These are phyloP conservation scores for Lumnitzera littorea DNA, from an alignment of 345 rosid genomes.

Conservation along the genomic window DNA sequence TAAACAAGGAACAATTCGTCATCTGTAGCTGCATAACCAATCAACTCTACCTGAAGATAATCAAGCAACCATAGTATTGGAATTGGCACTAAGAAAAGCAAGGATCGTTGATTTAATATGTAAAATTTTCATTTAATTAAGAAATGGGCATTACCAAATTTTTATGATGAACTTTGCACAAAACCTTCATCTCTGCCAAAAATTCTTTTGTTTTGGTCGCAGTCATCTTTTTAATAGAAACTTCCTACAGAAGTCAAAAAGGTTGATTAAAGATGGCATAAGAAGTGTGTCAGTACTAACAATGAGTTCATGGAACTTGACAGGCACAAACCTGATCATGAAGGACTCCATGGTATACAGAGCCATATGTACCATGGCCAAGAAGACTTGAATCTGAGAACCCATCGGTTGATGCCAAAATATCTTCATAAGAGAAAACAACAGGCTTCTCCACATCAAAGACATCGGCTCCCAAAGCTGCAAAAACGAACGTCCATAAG, in stretches of 20 bases:
- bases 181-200: conserved; percentile 87
- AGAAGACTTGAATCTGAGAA: conserved; percentile 81
- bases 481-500: neutral
- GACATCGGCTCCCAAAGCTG: conserved; percentile 63
- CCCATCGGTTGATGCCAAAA: conserved; percentile 59
- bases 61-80: conserved; percentile 6
- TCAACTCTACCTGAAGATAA: conserved; percentile 80
- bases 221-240: conserved; percentile 87
- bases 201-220: conserved; percentile 91
- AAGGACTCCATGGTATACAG: conserved; percentile 72
- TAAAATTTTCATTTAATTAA: conserved; percentile 6
- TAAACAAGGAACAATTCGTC: conserved; percentile 83
- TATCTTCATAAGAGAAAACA: conserved; percentile 73
- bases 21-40: conserved; percentile 75
- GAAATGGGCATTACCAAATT: conserved; percentile 59
- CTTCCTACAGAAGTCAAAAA: conserved; percentile 44
- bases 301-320: neutral
- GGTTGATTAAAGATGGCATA: conserved; percentile 5
- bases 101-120: conserved; percentile 19
- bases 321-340: conserved; percentile 61
- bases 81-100: conserved; percentile 10
- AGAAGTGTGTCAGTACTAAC: neutral
- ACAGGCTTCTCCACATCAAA: conserved; percentile 81
- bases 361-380: conserved; percentile 92
- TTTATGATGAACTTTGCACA: conserved; percentile 94